These are phyloP conservation scores for Monosporascus sp. DNA, from an alignment of 2,329 filamentous ascomycete genomes.

Conservation along the genomic window DNA sequence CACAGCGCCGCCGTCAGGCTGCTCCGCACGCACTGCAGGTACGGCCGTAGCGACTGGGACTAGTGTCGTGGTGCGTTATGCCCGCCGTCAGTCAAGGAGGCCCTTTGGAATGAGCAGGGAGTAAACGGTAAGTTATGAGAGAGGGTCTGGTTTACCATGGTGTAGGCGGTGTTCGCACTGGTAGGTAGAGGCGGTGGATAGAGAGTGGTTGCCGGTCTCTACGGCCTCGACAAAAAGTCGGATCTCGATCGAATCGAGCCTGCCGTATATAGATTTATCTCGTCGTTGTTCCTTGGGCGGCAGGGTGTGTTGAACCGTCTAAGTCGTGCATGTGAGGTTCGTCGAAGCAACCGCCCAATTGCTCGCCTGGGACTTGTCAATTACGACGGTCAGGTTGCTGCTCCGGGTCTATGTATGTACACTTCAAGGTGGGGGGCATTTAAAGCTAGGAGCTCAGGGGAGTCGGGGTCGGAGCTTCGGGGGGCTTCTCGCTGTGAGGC, in stretches of 20 bases:
- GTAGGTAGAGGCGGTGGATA: not conserved
- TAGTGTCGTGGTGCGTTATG: constrained; percentile 21
- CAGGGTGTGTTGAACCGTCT: not conserved
- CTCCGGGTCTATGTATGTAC: not conserved
- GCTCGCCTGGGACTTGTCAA: not conserved
- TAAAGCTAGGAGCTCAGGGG: not conserved
- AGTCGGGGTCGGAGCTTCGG: too few species aligned
- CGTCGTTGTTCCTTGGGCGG: not conserved
- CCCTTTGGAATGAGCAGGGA: not conserved
- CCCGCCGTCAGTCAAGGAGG: constrained; percentile 15
- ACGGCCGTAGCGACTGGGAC: constrained; percentile 96
- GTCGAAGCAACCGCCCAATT: not conserved
- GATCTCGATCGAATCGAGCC: not conserved
- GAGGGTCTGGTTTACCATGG: constrained; percentile 15
- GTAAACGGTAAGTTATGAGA: not conserved
- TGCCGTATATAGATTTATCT: not conserved
- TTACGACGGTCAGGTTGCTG: not conserved
- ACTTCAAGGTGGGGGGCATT: not conserved
- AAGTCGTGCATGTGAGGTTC: not conserved
- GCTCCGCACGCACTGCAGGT: constrained; percentile 92
- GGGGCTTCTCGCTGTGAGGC: not conserved
- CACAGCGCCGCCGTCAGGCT: constrained; percentile 91
- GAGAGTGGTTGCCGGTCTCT: constrained; percentile 3
- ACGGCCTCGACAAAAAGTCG: constrained; percentile 1
- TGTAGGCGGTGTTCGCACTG: not conserved